Evolutionary conservation across 2,329 filamentous ascomycete species (phyloP).

Genomic region (Cordyceps cateniannulata): DNA sequence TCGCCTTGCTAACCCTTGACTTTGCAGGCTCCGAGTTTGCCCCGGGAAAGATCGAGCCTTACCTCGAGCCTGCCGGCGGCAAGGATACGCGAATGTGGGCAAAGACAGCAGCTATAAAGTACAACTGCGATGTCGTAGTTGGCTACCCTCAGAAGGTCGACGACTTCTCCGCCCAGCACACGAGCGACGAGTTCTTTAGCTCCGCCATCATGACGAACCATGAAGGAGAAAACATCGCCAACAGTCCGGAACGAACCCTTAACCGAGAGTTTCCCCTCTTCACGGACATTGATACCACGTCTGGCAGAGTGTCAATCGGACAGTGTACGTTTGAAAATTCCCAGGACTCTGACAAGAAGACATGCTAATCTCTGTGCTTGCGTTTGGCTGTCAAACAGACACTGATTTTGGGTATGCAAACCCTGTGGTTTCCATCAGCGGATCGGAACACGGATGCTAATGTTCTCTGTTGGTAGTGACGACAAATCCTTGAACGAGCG

Average conservation of each 20-base stretch:
- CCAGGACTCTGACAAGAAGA: neutral
- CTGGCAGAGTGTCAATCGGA: slow-evolving; percentile 44
- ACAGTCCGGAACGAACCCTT: slow-evolving; percentile 54
- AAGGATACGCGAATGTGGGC: slow-evolving; percentile 72
- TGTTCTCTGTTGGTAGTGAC: neutral
- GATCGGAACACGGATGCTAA: neutral
- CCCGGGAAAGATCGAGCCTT: slow-evolving; percentile 61
- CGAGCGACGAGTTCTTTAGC: slow-evolving; percentile 48
- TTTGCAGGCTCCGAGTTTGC: slow-evolving; percentile 42
- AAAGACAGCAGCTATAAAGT: slow-evolving; percentile 54
- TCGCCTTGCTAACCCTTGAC: neutral
- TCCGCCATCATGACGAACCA: slow-evolving; percentile 45
- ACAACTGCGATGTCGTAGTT: slow-evolving; percentile 60
- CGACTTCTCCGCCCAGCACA: slow-evolving; percentile 35
- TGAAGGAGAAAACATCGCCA: slow-evolving; percentile 53
- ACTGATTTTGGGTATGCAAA: neutral
- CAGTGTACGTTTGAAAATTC: slow-evolving; percentile 32
- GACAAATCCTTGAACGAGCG: neutral
- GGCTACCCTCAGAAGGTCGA: slow-evolving; percentile 70
- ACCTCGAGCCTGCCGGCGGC: slow-evolving; percentile 57
- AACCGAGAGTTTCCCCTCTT: slow-evolving; percentile 39
- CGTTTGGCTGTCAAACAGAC: neutral
- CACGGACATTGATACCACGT: slow-evolving; percentile 30
- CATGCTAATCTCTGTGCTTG: neutral
- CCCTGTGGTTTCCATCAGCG: too few species aligned